These are phyloP conservation scores for Diaporthe sp. DNA, from an alignment of 2,329 filamentous ascomycete species.

Conservation along the genomic window DNA sequence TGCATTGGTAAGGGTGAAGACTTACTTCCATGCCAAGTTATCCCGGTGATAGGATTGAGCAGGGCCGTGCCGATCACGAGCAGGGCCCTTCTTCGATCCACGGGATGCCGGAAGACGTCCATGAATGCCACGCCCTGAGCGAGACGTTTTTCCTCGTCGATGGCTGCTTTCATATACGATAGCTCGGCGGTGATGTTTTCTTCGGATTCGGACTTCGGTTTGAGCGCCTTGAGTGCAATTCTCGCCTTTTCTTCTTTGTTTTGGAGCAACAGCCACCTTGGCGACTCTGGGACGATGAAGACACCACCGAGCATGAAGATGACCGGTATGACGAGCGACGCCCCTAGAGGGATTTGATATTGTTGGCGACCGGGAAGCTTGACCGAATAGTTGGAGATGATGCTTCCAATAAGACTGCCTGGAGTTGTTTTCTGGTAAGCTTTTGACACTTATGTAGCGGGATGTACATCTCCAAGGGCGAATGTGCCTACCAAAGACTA, in stretches of 20 bases:
- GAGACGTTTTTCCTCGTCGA: constrained; percentile 19
- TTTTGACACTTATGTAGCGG: too few relatives aligned
- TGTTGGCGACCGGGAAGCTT: constrained; percentile 12
- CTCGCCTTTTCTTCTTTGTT: background rate
- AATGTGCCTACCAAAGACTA: background rate
- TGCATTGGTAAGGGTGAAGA: background rate
- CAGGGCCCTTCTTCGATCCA: constrained; percentile 2
- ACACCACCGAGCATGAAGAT: constrained; percentile 7
- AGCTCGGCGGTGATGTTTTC: background rate
- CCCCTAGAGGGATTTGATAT: background rate
- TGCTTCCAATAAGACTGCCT: constrained; percentile 11
- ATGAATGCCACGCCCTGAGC: background rate
- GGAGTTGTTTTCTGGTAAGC: background rate
- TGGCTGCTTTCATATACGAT: constrained; percentile 4
- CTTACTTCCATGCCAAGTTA: constrained; percentile 17
- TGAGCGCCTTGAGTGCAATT: background rate
- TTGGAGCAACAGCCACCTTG: background rate
- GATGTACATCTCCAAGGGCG: background rate
- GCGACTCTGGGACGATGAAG: constrained; percentile 12
- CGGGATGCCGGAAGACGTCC: constrained; percentile 3
- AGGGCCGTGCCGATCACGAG: background rate
- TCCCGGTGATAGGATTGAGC: background rate
- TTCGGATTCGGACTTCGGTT: background rate
- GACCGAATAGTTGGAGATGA: constrained; percentile 13
- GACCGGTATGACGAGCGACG: background rate